Conservation (phyloP, 2,329 filamentous ascomycete genomes). For the Salinomyces thailandicus region DNA sequence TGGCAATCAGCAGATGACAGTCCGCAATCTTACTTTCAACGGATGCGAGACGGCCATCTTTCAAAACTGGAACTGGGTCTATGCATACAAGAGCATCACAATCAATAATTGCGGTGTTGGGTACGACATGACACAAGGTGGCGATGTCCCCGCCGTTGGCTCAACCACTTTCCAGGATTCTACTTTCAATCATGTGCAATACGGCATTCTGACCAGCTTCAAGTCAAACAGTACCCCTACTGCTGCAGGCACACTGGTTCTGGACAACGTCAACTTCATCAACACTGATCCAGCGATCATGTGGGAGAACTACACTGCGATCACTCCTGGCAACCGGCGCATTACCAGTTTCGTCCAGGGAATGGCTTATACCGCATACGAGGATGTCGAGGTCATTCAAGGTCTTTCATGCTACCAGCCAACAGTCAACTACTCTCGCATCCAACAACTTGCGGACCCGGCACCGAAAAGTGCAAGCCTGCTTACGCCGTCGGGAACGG, state of each 20-base stretch:
- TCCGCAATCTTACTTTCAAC: conserved; percentile 72
- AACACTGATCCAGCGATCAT: conserved; percentile 53
- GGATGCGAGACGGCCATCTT: conserved; percentile 71
- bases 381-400: conserved; percentile 22
- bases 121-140: conserved; percentile 58
- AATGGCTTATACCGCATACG: conserved; percentile 47
- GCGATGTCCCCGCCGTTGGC: conserved; percentile 52
- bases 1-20: conserved; percentile 81
- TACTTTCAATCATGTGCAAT: conserved; percentile 60
- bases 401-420: conserved; percentile 23
- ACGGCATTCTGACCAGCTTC: conserved; percentile 66
- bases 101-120: conserved; percentile 52
- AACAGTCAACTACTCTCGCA: conserved; percentile 16
- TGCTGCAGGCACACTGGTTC: conserved; percentile 68
- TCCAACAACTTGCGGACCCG: conserved; percentile 28
- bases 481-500: conserved; percentile 51
- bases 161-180: conserved; percentile 75
- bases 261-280: conserved; percentile 81
- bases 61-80: conserved; percentile 90
- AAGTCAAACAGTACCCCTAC: conserved; percentile 49
- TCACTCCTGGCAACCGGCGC: conserved; percentile 58
- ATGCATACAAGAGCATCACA: conserved; percentile 64
- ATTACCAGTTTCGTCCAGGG: conserved; percentile 64
- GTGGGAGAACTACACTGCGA: conserved; percentile 43
- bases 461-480: conserved; percentile 57